These are phyloP conservation scores for Saccharomyces hybrid DNA, from an alignment of 1,139 yeast species.

Conservation along the genomic window DNA sequence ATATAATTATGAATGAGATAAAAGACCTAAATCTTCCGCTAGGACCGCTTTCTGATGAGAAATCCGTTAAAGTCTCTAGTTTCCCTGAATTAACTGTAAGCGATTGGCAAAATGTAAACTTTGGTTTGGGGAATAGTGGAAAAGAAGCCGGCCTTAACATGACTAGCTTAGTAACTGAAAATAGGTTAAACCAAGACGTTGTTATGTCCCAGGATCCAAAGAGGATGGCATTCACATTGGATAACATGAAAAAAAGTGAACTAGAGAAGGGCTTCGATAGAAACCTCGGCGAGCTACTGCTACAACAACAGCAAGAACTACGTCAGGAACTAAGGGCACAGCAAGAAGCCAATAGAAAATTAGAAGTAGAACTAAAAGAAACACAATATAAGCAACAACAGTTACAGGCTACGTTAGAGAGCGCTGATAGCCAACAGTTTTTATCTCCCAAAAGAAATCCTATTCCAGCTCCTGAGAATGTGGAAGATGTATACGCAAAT, in stretches of 20 bases:
- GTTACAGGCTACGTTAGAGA: constrained; percentile 9
- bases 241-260: neutral
- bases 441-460: neutral
- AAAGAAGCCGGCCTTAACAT: neutral
- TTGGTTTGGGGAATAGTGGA: neutral
- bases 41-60: constrained; percentile 9
- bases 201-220: neutral
- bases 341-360: constrained; percentile 11
- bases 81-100: neutral
- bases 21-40: constrained; percentile 22
- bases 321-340: constrained; percentile 14
- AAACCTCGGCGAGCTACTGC: constrained; percentile 6
- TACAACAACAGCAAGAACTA: constrained; percentile 14
- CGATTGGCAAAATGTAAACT: neutral
- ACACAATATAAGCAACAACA: constrained; percentile 13
- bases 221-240: neutral
- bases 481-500: neutral
- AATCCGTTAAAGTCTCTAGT: neutral
- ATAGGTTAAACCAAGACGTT: neutral
- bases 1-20: constrained; percentile 17
- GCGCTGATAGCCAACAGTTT: neutral
- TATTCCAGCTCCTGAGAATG: neutral
- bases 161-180: neutral
- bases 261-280: neutral
- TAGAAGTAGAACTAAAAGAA: constrained; percentile 12